These are phyloP conservation scores for Kalmusia sp. DNA, from an alignment of 2,329 filamentous ascomycete species.

Conservation along the genomic window DNA sequence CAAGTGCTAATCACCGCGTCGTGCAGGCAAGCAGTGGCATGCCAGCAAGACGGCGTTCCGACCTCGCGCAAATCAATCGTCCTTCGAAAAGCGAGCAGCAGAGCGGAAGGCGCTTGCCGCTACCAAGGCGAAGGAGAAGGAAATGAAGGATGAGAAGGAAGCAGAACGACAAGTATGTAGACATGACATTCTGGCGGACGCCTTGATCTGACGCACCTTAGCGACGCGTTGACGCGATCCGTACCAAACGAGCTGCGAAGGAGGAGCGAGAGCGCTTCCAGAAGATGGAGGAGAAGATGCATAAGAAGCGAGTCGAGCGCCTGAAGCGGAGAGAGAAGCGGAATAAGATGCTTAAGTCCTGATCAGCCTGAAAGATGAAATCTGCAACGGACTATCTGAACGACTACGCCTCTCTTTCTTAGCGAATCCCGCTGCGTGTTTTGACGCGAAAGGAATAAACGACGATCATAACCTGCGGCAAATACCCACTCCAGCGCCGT, in stretches of 20 bases:
- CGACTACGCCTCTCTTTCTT: not conserved
- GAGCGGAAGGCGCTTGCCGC: constrained; percentile 73
- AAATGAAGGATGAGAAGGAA: constrained; percentile 93
- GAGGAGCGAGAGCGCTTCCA: constrained; percentile 92
- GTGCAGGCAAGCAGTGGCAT: constrained; percentile 93
- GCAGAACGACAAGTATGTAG: constrained; percentile 78
- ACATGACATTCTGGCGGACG: not conserved
- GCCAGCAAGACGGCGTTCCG: constrained; percentile 83
- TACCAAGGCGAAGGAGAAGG: constrained; percentile 92
- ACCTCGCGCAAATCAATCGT: constrained; percentile 76
- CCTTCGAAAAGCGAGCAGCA: constrained; percentile 78
- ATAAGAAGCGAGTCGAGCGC: constrained; percentile 90
- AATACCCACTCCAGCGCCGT: not conserved
- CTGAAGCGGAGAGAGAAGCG: constrained; percentile 96
- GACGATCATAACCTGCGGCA: not conserved
- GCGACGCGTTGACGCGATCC: constrained; percentile 79
- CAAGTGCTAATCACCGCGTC: constrained; percentile 21
- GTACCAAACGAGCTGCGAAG: constrained; percentile 85
- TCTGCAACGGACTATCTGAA: too few species aligned
- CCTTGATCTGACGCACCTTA: constrained; percentile 47
- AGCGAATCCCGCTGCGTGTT: not conserved
- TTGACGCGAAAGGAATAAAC: not conserved
- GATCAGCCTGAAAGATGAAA: constrained; percentile 18
- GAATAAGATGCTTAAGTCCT: constrained; percentile 74
- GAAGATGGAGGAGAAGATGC: constrained; percentile 97